These are phyloP conservation scores for Crepidotus variabilis DNA, from an alignment of 768 basidiomycete species.

Conservation along the genomic window DNA sequence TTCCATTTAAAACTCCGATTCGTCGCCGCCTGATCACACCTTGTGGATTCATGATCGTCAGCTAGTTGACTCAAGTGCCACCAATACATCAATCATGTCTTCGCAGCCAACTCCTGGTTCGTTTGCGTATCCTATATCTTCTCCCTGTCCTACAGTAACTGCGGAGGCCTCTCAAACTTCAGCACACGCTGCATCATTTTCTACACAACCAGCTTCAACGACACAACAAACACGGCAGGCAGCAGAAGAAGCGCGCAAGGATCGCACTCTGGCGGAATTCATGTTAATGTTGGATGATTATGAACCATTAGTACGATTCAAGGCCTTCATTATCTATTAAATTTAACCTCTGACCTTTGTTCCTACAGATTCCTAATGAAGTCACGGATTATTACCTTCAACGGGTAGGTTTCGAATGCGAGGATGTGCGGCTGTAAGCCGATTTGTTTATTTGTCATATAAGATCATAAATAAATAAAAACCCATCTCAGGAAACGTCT, in stretches of 20 bases:
- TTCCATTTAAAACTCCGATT: constrained; percentile 23
- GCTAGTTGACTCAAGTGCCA: background rate
- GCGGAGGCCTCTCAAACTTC: constrained; percentile 15
- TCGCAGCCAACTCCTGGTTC: constrained; percentile 25
- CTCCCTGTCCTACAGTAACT: constrained; percentile 19
- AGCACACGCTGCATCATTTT: constrained; percentile 22
- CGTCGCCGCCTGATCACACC: constrained; percentile 19
- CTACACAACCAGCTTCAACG: constrained; percentile 25
- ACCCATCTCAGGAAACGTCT: constrained; percentile 72
- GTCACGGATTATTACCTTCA: constrained; percentile 98
- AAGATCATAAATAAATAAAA: background rate
- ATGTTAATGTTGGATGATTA: constrained; percentile 96
- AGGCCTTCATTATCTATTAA: background rate
- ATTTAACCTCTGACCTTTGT: background rate
- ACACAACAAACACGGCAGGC: constrained; percentile 58
- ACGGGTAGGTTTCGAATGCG: constrained; percentile 91
- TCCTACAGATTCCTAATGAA: constrained; percentile 85
- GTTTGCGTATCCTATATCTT: constrained; percentile 26
- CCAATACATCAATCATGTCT: constrained; percentile 27
- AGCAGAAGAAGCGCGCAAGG: constrained; percentile 80
- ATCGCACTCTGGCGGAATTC: constrained; percentile 89
- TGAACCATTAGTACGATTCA: constrained; percentile 71
- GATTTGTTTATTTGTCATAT: background rate
- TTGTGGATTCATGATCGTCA: background rate
- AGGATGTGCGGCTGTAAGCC: constrained; percentile 82